Evolutionary conservation across 2,329 filamentous ascomycete species (phyloP).

Genomic region (Xylariales sp.): DNA sequence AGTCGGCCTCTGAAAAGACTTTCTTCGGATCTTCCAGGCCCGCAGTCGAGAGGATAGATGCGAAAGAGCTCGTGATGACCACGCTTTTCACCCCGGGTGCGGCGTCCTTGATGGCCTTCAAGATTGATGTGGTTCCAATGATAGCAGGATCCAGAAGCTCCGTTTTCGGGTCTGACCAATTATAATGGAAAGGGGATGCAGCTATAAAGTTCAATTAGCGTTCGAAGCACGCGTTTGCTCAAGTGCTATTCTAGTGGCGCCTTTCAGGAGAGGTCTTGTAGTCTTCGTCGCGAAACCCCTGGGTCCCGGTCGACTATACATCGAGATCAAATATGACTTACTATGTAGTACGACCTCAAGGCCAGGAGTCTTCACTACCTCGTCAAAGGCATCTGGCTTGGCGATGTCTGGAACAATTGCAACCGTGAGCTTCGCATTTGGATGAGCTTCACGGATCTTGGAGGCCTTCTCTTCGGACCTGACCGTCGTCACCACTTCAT

Average conservation of each 20-base stretch:
- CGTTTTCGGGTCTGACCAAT: slow-evolving; percentile 43
- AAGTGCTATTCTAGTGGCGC: too few species aligned
- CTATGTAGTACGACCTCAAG: slow-evolving; percentile 55
- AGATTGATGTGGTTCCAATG: slow-evolving; percentile 62
- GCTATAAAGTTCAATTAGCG: slow-evolving; percentile 17
- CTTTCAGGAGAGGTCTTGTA: too few species aligned
- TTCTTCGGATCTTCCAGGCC: slow-evolving; percentile 32
- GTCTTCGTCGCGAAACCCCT: too few species aligned
- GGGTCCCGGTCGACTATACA: too few species aligned
- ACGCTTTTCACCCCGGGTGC: slow-evolving; percentile 63
- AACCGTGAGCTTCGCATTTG: slow-evolving; percentile 40
- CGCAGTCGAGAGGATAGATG: slow-evolving; percentile 41
- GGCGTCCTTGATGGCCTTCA: slow-evolving; percentile 61
- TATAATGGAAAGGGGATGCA: slow-evolving; percentile 55
- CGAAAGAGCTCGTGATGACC: slow-evolving; percentile 56
- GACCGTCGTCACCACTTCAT: slow-evolving; percentile 52
- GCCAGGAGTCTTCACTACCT: slow-evolving; percentile 45
- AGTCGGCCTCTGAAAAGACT: slow-evolving; percentile 43
- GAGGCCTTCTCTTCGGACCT: slow-evolving; percentile 49
- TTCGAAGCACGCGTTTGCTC: too few species aligned
- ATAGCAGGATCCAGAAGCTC: slow-evolving; percentile 56
- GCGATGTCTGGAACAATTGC: slow-evolving; percentile 75
- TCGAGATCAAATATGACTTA: slow-evolving; percentile 2
- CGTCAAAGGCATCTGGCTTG: slow-evolving; percentile 66
- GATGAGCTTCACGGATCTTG: slow-evolving; percentile 45